A percentile compares a stretch with the other conserved stretches of the same genome.
phyloP scores from a whole-genome alignment of 2,329 filamentous ascomycete genomes.

The Ascochyta koolunga region DNA sequence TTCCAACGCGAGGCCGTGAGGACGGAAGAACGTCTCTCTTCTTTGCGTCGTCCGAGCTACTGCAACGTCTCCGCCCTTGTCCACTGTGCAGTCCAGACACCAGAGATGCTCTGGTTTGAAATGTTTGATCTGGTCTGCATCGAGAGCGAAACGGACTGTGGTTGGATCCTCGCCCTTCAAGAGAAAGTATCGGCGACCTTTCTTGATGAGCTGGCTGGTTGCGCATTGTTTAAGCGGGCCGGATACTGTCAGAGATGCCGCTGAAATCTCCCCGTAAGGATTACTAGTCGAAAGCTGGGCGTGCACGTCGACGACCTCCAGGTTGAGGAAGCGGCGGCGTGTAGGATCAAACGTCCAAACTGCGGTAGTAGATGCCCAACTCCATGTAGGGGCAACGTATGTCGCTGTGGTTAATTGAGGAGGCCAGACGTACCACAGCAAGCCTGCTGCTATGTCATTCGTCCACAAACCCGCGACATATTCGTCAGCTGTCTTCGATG shows the following conservation, averaged over 20 bases:
- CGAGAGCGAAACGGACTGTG: slow-evolving; percentile 7
- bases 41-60: not conserved
- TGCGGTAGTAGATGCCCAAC: slow-evolving; percentile 7
- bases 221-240: not conserved
- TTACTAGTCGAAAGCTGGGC: slow-evolving; percentile 3
- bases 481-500: slow-evolving; percentile 8
- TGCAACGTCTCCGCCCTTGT: not conserved
- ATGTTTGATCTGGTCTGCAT: not conserved
- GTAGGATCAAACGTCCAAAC: not conserved
- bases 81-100: slow-evolving; percentile 12
- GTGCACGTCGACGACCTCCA: not conserved
- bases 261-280: slow-evolving; percentile 9
- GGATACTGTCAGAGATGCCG: not conserved
- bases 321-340: not conserved
- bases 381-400: slow-evolving; percentile 8
- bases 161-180: not conserved
- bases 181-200: slow-evolving; percentile 2
- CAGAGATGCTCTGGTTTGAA: not conserved
- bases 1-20: slow-evolving; percentile 1
- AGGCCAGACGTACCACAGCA: slow-evolving; percentile 13
- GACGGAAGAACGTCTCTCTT: slow-evolving; percentile 5
- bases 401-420: not conserved
- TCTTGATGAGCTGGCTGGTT: slow-evolving; percentile 1
- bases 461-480: slow-evolving; percentile 17
- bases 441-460: slow-evolving; percentile 5